Evolutionary conservation across 495 filamentous ascomycete genomes (phyloP).

Genomic region (Sabuloglossum arenarium): DNA sequence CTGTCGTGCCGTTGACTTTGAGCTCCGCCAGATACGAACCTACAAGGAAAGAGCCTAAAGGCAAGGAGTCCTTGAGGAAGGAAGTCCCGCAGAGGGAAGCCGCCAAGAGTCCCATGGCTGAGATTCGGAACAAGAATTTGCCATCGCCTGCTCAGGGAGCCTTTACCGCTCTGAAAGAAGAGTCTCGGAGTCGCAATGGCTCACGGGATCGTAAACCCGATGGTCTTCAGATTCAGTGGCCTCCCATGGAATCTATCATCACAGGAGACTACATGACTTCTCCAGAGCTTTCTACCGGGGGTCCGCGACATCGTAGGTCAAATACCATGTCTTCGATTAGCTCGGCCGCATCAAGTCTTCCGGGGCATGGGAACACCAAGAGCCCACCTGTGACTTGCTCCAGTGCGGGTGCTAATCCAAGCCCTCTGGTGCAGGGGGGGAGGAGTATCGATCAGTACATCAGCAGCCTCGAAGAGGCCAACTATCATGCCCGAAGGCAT

Average conservation of each 20-base stretch:
- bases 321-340: neutral
- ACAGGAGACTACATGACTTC: constrained; percentile 27
- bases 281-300: constrained; percentile 22
- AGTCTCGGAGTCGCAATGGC: constrained; percentile 44
- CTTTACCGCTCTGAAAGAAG: constrained; percentile 3
- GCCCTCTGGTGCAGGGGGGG: constrained; percentile 13
- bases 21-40: constrained; percentile 12
- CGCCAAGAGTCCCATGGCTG: constrained; percentile 30
- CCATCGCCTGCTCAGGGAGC: constrained; percentile 33
- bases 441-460: constrained; percentile 71
- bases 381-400: constrained; percentile 14
- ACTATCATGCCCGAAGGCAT: constrained; percentile 34
- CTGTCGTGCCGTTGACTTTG: constrained; percentile 4
- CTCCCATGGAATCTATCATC: constrained; percentile 31
- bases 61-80: neutral
- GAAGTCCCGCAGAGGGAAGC: neutral
- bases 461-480: constrained; percentile 62
- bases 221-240: constrained; percentile 54
- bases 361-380: constrained; percentile 14
- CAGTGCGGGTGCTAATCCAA: constrained; percentile 23
- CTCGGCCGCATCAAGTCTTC: constrained; percentile 11
- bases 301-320: neutral
- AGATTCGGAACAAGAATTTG: constrained; percentile 26
- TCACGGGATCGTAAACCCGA: constrained; percentile 67
- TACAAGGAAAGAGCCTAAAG: neutral